These are phyloP conservation scores for Penicillium sp. DNA, from an alignment of 2,329 filamentous ascomycete genomes.

Conservation along the genomic window DNA sequence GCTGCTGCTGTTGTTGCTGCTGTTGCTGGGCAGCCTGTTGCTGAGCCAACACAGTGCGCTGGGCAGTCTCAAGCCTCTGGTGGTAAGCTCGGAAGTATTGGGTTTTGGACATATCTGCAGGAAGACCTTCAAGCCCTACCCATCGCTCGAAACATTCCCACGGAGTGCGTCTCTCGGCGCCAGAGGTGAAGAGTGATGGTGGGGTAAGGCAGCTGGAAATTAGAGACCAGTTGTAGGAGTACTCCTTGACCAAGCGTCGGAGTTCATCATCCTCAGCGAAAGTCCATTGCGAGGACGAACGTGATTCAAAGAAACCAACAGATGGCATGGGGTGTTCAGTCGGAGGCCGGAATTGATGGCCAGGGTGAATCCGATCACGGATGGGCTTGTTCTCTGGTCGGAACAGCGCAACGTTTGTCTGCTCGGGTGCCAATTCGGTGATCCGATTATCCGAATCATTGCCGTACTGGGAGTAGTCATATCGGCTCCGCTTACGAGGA, in stretches of 20 bases:
- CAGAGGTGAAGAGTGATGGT: constrained; percentile 69
- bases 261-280: constrained; percentile 83
- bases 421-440: constrained; percentile 55
- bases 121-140: constrained; percentile 83
- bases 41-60: constrained; percentile 50
- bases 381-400: constrained; percentile 81
- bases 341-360: constrained; percentile 85
- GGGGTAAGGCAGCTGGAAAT: constrained; percentile 72
- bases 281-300: constrained; percentile 84
- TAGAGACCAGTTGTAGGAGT: constrained; percentile 94
- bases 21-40: constrained; percentile 46
- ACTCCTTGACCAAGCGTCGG: constrained; percentile 73
- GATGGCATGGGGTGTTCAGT: constrained; percentile 86
- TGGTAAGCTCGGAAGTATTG: constrained; percentile 80
- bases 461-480: constrained; percentile 66
- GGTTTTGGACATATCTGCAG: constrained; percentile 87
- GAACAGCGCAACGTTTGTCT: constrained; percentile 75
- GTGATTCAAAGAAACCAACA: constrained; percentile 79
- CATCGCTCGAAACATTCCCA: constrained; percentile 99
- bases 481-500: constrained; percentile 70
- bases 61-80: constrained; percentile 54
- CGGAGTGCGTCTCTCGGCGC: constrained; percentile 78
- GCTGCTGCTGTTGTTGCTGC: constrained; percentile 46
- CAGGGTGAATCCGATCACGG: constrained; percentile 78
- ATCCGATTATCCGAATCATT: constrained; percentile 50